Percentiles rank a stretch among this genome's conserved stretches.
These are phyloP conservation scores for Vaccinium vitisidaea DNA, from an alignment of 148 eudicot species.

Conservation along the genomic window DNA sequence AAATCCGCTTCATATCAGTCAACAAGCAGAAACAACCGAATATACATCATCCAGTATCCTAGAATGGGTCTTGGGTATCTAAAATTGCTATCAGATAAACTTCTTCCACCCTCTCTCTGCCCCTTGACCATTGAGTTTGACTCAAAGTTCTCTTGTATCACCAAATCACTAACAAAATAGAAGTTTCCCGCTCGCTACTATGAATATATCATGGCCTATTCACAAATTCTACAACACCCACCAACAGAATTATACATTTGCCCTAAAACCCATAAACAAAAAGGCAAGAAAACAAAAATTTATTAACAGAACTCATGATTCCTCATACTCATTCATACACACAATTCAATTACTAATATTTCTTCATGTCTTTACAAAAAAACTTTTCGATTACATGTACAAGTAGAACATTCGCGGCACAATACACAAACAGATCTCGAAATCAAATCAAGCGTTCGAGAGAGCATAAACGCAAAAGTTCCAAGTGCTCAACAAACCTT, in stretches of 20 bases:
- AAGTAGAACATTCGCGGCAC: background rate
- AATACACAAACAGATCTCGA: constrained; percentile 20
- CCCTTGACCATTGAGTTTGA: background rate
- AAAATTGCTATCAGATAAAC: background rate
- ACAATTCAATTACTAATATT: background rate
- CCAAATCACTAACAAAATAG: background rate
- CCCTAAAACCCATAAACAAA: background rate
- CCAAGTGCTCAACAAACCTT: constrained; percentile 77
- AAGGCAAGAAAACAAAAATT: background rate
- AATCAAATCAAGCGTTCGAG: background rate
- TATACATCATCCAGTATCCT: background rate
- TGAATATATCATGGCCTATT: background rate
- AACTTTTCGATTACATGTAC: background rate
- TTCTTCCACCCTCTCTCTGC: background rate
- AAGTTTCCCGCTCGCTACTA: background rate
- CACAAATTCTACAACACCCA: background rate
- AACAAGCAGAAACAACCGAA: background rate
- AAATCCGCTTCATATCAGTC: background rate
- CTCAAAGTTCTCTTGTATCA: background rate
- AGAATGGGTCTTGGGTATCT: background rate
- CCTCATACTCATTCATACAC: background rate
- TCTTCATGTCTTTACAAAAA: background rate
- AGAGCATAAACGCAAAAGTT: constrained; percentile 17
- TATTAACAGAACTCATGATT: background rate
- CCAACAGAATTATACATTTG: background rate